These are phyloP conservation scores for Piloderma croceum DNA, from an alignment of 768 basidiomycete species.

Conservation along the genomic window DNA sequence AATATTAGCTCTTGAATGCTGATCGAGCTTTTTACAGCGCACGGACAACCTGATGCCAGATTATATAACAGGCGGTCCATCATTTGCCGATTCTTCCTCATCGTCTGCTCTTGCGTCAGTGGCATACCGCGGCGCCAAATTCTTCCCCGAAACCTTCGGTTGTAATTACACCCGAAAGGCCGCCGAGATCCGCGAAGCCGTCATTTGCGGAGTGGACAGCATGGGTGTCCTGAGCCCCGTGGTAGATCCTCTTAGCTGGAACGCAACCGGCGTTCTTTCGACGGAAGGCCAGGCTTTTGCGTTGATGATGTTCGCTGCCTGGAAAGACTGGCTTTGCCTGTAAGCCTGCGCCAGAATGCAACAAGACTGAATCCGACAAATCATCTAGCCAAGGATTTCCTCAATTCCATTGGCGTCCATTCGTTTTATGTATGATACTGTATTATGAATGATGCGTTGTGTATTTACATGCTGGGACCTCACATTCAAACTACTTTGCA, in stretches of 20 bases:
- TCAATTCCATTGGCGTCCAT: too few relatives aligned
- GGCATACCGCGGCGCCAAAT: slow-evolving; percentile 19
- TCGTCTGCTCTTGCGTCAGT: slow-evolving; percentile 24
- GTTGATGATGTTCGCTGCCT: slow-evolving; percentile 37
- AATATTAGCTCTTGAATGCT: not conserved
- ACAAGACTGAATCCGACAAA: too few relatives aligned
- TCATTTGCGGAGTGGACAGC: slow-evolving; percentile 27
- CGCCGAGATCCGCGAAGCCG: slow-evolving; percentile 26
- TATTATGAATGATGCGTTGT: too few relatives aligned
- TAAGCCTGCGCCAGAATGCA: too few relatives aligned
- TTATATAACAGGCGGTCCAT: slow-evolving; percentile 26
- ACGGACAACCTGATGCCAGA: slow-evolving; percentile 30
- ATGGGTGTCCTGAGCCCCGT: slow-evolving; percentile 32
- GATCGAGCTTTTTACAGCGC: slow-evolving; percentile 14
- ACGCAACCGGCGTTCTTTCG: slow-evolving; percentile 42
- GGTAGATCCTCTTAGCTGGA: slow-evolving; percentile 32
- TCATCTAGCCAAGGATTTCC: too few relatives aligned
- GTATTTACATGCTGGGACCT: too few relatives aligned
- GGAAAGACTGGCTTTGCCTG: slow-evolving; percentile 20
- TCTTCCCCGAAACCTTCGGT: slow-evolving; percentile 26
- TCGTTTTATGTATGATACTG: too few relatives aligned
- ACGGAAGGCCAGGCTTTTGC: slow-evolving; percentile 51
- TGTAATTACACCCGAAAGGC: slow-evolving; percentile 26
- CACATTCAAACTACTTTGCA: too few relatives aligned
- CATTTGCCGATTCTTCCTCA: slow-evolving; percentile 31